Base-by-base conservation (phyloP, 2,329 filamentous ascomycete species). In the Ilyonectria destructans region DNA sequence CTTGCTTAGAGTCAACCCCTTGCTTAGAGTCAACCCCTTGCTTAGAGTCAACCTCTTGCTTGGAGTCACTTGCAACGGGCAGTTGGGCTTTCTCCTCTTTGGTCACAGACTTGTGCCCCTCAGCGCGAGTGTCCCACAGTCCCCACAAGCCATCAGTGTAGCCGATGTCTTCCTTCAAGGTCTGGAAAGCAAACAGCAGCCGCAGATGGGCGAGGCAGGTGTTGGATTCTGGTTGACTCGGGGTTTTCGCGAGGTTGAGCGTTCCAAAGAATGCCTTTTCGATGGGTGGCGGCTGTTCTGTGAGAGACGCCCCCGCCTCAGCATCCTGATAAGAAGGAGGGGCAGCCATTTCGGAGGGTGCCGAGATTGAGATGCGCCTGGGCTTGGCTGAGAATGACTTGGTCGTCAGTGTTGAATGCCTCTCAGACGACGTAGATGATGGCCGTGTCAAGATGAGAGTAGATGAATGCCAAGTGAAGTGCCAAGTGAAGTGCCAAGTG, bases 141-240 rank as follows among this genome's bases (percentile, higher is more conserved):
- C 86, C 86, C 77, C 90, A 93, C 0, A 93, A 78, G 0, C 88
- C 88, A 73, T 92, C 87, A 1, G 79, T 85, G 46, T 86, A 88
- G 0, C 88, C 89, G 9, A 93, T 79, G 7, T 86, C 83, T 62
- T 91, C 88, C 54, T 89, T 89, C 35, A 94, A 78, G 51, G 84
- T 85, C 64, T 91, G 86, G 64, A 94, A 88, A 6, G 88, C 86
- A 54, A 89, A 87, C 0, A 94, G 84, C 1, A 94, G 83, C 76
- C 92, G 92, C 21, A 94, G 84, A 76, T 94, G 92, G 1, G 68
- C 75, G 1, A 77, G 67, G 3, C 75, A 77, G 10, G 67, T 69
- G 19, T 71, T 67, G 8, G 70, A 49, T 6, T 73, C 65, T 6
- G 70, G 67, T 7, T 73, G 62, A 1, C 65, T 57, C n/a, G 70